Percentiles rank a stretch among this genome's conserved stretches.
phyloP scores from a whole-genome alignment of 805 yeast genomes.

The Candida pini region DNA sequence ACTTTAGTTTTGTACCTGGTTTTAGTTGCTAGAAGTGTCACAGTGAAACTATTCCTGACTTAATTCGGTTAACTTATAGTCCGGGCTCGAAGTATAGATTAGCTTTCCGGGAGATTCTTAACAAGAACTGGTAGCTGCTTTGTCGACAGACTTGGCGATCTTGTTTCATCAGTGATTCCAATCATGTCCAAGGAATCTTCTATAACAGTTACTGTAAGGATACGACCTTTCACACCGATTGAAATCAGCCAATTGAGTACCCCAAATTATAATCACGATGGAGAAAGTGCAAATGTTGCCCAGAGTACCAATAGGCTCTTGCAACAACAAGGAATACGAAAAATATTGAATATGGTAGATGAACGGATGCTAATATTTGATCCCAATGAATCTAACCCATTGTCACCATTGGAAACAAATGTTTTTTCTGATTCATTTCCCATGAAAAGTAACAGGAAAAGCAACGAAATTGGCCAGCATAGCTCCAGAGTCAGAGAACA shows the following conservation, averaged over 20 bases:
- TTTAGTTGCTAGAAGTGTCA: no score
- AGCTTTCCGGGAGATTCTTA: no score
- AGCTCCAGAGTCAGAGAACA: constrained; percentile 60
- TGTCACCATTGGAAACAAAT: constrained; percentile 40
- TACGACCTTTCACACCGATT: constrained; percentile 67
- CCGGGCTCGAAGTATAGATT: no score
- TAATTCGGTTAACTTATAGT: no score
- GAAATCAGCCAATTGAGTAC: constrained; percentile 41
- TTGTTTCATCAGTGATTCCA: no score
- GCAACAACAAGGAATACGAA: constrained; percentile 45
- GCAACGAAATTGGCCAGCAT: constrained; percentile 21
- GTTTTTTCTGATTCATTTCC: constrained; percentile 14
- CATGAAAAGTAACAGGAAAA: constrained; percentile 12
- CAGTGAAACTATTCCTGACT: no score
- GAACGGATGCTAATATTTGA: constrained; percentile 83
- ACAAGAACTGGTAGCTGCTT: no score
- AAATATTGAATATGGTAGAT: constrained; percentile 74
- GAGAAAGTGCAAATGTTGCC: constrained; percentile 30
- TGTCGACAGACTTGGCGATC: no score
- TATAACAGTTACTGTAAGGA: constrained; percentile 72
- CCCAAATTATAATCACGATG: constrained; percentile 17
- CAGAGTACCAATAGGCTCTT: constrained; percentile 10
- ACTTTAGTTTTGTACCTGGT: no score
- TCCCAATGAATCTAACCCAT: constrained; percentile 69
- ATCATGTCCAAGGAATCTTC: constrained; percentile 40